Percentiles rank a stretch among this genome's conserved stretches.
Conservation (phyloP, 371 early-diverging fungal genomes). For the Sporodiniella umbellata region DNA sequence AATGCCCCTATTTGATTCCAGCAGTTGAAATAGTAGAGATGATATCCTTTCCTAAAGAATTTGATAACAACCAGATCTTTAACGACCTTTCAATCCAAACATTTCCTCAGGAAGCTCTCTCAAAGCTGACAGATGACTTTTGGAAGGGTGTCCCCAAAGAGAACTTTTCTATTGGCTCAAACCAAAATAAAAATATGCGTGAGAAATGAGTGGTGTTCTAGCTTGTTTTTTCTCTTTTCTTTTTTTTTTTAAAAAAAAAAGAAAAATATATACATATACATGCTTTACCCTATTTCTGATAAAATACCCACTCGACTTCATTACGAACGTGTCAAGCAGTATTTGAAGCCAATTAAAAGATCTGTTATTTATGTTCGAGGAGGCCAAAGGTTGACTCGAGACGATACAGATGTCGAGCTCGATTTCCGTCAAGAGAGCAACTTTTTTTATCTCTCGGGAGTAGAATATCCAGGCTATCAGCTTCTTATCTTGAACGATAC, state of each 20-base stretch:
- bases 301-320: slow-evolving; percentile 26
- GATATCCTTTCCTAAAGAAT: slow-evolving; percentile 44
- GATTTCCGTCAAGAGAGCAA: slow-evolving; percentile 57
- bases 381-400: slow-evolving; percentile 23
- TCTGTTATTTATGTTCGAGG: slow-evolving; percentile 40
- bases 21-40: slow-evolving; percentile 39
- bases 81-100: slow-evolving; percentile 50
- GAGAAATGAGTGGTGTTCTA: background rate
- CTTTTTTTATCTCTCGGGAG: slow-evolving; percentile 56
- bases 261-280: too few relatives aligned
- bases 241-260: slow-evolving; percentile 1
- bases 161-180: too few relatives aligned
- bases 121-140: background rate
- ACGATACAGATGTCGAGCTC: slow-evolving; percentile 53
- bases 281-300: background rate
- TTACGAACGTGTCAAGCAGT: slow-evolving; percentile 14
- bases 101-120: slow-evolving; percentile 17
- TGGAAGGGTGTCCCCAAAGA: background rate
- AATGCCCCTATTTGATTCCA: slow-evolving; percentile 55
- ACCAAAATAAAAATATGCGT: background rate
- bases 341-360: slow-evolving; percentile 4
- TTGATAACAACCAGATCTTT: slow-evolving; percentile 57
- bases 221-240: background rate
- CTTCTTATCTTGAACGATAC: slow-evolving; percentile 38
- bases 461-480: slow-evolving; percentile 52